A percentile compares a stretch with the other conserved stretches of the same genome.
Conservation (phyloP, 371 early-diverging fungal genomes). For the Syncephalastrum contaminatum region DNA sequence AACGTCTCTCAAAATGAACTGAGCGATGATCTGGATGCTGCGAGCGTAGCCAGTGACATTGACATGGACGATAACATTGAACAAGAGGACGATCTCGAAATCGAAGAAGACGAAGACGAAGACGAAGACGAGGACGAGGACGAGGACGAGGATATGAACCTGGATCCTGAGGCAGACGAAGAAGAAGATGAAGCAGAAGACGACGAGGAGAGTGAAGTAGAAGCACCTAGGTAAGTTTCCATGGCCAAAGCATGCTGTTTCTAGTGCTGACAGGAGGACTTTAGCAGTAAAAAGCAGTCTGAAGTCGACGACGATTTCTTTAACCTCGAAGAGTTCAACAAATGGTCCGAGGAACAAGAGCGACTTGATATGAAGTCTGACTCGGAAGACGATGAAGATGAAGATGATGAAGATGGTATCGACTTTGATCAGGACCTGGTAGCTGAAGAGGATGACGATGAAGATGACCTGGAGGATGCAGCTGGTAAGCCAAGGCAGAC, state of each 20-base stretch:
- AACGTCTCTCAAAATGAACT: constrained; percentile 5
- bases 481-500: constrained; percentile 18
- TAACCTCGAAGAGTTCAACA: constrained; percentile 59
- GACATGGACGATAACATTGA: constrained; percentile 7
- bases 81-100: constrained; percentile 14
- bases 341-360: constrained; percentile 65
- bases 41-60: neutral
- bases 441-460: constrained; percentile 44
- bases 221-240: constrained; percentile 2
- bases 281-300: constrained; percentile 31
- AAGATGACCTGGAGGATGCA: constrained; percentile 33
- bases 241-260: no score
- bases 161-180: constrained; percentile 33
- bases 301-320: constrained; percentile 73
- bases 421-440: constrained; percentile 54
- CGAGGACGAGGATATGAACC: constrained; percentile 20
- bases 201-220: constrained; percentile 21
- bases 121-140: constrained; percentile 29
- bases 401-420: constrained; percentile 45
- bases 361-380: constrained; percentile 46
- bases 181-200: constrained; percentile 36
- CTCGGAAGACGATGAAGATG: constrained; percentile 41
- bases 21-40: constrained; percentile 12
- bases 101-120: constrained; percentile 25
- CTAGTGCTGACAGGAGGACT: neutral